phyloP scores from a whole-genome alignment of 345 rosid species.

The Citrus mangshanensis region DNA sequence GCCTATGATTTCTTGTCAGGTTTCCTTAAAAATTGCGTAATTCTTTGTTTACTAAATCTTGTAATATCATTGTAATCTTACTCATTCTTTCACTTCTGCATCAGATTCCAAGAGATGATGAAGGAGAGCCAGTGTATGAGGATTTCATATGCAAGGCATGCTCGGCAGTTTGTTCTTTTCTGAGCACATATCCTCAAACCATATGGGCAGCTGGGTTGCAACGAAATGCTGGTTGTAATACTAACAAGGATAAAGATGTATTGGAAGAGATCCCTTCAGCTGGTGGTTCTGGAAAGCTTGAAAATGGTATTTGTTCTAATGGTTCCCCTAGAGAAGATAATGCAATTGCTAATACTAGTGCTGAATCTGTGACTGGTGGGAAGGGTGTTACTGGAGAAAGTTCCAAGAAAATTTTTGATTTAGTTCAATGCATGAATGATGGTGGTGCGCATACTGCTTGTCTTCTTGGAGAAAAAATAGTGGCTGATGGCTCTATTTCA shows the following conservation, averaged over 20 bases:
- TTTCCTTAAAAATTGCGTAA: background rate
- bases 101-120: slow-evolving; percentile 86
- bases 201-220: slow-evolving; percentile 49
- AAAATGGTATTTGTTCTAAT: slow-evolving; percentile 25
- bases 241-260: slow-evolving; percentile 50
- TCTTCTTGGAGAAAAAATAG: slow-evolving; percentile 35
- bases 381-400: slow-evolving; percentile 38
- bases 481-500: slow-evolving; percentile 20
- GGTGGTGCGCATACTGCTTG: slow-evolving; percentile 27
- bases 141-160: slow-evolving; percentile 87
- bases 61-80: background rate
- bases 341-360: slow-evolving; percentile 12
- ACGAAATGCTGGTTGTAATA: slow-evolving; percentile 20
- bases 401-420: slow-evolving; percentile 34
- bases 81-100: background rate
- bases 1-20: background rate
- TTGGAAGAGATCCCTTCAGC: slow-evolving; percentile 34
- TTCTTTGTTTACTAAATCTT: no score
- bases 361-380: slow-evolving; percentile 20
- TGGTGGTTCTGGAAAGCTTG: slow-evolving; percentile 38
- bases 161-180: slow-evolving; percentile 64
- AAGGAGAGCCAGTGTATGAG: slow-evolving; percentile 82
- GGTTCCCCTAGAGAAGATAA: slow-evolving; percentile 18
- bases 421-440: slow-evolving; percentile 22
- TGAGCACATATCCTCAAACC: slow-evolving; percentile 56